Percentiles rank a stretch among this genome's conserved stretches.
Evolutionary conservation across 768 basidiomycete genomes (phyloP).

Genomic region (Cyclocybe aegerita): DNA sequence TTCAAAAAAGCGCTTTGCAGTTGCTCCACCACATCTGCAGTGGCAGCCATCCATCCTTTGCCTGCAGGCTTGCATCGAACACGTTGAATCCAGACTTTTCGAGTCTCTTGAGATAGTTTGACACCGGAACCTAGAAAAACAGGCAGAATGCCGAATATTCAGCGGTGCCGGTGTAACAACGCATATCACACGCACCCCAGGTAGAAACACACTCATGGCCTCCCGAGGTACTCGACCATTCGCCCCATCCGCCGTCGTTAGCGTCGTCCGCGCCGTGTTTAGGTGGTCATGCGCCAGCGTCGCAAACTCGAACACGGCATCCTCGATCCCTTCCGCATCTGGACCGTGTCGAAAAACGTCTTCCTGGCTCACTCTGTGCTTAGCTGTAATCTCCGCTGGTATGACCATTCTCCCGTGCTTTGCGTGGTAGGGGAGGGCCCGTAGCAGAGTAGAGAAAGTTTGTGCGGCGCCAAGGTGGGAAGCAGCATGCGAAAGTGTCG

Average conservation of each 20-base stretch:
- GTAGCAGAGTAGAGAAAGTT: slow-evolving; percentile 67
- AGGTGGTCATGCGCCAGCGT: slow-evolving; percentile 80
- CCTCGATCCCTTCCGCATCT: slow-evolving; percentile 59
- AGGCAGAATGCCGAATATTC: slow-evolving; percentile 16
- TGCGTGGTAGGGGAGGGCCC: slow-evolving; percentile 77
- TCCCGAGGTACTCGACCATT: slow-evolving; percentile 51
- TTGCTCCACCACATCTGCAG: slow-evolving; percentile 60
- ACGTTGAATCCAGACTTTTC: slow-evolving; percentile 73
- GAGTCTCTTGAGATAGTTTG: slow-evolving; percentile 60
- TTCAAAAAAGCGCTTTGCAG: slow-evolving; percentile 35
- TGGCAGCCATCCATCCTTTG: slow-evolving; percentile 75
- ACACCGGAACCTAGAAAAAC: slow-evolving; percentile 59
- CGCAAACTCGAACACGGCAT: slow-evolving; percentile 84
- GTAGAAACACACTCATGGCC: slow-evolving; percentile 72
- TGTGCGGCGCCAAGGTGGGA: slow-evolving; percentile 81
- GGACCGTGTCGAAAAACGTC: slow-evolving; percentile 66
- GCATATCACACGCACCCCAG: slow-evolving; percentile 54
- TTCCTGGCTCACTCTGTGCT: slow-evolving; percentile 76
- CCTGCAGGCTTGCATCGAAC: slow-evolving; percentile 62
- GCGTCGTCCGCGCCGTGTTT: slow-evolving; percentile 69
- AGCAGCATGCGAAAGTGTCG: slow-evolving; percentile 68
- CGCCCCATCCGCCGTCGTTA: slow-evolving; percentile 44
- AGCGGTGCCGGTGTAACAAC: slow-evolving; percentile 20
- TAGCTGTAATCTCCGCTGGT: slow-evolving; percentile 80
- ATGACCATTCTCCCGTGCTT: slow-evolving; percentile 70